A percentile compares a stretch with the other conserved stretches of the same genome.
Conservation (phyloP, 441 rosid species). For the Erodium texanum region DNA sequence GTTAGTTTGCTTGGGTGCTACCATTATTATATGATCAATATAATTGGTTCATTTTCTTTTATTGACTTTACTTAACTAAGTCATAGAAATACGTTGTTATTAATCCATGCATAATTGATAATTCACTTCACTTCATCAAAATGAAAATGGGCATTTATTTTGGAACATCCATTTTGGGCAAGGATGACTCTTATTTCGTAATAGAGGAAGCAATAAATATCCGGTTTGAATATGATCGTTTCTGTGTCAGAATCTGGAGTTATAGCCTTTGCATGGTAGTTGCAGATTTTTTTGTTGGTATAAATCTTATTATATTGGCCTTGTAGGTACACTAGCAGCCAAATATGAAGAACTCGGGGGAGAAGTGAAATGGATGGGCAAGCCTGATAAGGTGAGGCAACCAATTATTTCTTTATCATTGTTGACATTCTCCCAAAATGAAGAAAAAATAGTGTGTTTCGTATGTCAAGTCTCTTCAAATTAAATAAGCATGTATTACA, state of each 20-base stretch:
- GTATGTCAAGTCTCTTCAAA: neutral
- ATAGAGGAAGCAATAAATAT: neutral
- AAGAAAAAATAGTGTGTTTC: neutral
- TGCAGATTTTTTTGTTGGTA: neutral
- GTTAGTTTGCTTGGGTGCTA: too few relatives aligned
- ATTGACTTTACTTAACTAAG: too few relatives aligned
- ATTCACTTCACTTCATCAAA: too few relatives aligned
- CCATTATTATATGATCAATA: too few relatives aligned
- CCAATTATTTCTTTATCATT: neutral
- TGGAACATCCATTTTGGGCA: too few relatives aligned
- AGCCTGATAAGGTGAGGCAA: slow-evolving; percentile 60
- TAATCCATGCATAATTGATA: too few relatives aligned
- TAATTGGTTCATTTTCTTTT: too few relatives aligned
- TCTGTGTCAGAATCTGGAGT: neutral
- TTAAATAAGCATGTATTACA: too few relatives aligned
- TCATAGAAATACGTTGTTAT: too few relatives aligned
- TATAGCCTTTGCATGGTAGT: neutral
- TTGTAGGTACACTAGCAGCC: slow-evolving; percentile 61
- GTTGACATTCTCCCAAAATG: neutral
- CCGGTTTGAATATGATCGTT: neutral
- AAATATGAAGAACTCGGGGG: slow-evolving; percentile 82
- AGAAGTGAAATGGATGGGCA: slow-evolving; percentile 95
- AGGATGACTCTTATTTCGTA: neutral
- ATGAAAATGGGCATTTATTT: too few relatives aligned
- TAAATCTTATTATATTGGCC: neutral